Percentiles rank a stretch among this genome's conserved stretches.
Evolutionary conservation across 2,329 filamentous ascomycete genomes (phyloP).

Genomic region (Aspergillus fijiensis): DNA sequence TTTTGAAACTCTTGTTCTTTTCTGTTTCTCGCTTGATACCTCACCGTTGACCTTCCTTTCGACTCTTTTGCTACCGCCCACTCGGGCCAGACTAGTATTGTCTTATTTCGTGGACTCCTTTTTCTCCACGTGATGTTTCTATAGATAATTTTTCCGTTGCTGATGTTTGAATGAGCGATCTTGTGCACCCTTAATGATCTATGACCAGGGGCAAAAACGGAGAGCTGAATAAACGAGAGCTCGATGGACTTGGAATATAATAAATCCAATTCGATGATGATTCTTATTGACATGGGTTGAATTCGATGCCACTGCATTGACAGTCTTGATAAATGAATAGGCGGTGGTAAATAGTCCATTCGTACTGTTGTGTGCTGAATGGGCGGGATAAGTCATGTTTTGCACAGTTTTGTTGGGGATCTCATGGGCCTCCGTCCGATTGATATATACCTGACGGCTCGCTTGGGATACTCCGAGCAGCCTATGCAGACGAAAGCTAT

Average conservation of each 20-base stretch:
- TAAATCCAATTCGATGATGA: not conserved
- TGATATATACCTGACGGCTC: no score
- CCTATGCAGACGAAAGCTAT: no score
- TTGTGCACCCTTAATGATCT: conserved; percentile 7
- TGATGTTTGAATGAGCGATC: conserved; percentile 5
- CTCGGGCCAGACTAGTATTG: not conserved
- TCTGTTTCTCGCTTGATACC: conserved; percentile 11
- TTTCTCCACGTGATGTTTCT: conserved; percentile 6
- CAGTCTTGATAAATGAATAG: no score
- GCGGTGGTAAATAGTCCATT: not conserved
- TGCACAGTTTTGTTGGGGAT: no score
- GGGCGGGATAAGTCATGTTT: no score
- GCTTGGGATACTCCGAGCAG: no score
- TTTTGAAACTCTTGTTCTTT: conserved; percentile 1
- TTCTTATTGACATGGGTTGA: not conserved
- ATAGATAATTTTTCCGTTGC: conserved; percentile 8
- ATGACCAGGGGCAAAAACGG: conserved; percentile 1
- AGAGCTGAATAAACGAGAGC: not conserved
- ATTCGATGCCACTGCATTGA: no score
- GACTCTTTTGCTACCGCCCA: conserved; percentile 1
- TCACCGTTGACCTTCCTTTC: conserved; percentile 9
- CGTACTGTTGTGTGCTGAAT: not conserved
- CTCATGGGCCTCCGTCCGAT: no score
- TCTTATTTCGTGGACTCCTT: not conserved
- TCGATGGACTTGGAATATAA: not conserved